Conservation (phyloP, 768 basidiomycete genomes). For the Mycena metata region DNA sequence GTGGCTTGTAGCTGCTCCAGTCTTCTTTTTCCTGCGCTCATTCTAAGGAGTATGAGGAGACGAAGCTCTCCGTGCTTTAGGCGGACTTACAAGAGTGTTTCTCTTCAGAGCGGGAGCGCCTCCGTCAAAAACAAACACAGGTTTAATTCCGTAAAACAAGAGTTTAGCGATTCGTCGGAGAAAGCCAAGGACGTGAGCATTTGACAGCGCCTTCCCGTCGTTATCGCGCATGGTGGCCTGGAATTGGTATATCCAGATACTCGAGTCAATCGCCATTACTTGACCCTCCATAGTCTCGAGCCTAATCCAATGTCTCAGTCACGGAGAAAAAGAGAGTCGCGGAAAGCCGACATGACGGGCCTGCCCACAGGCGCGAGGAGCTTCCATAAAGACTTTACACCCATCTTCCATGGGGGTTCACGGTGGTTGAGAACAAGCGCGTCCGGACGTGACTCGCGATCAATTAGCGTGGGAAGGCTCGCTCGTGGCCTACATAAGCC, state of each 20-base stretch:
- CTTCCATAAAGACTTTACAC: slow-evolving; percentile 97
- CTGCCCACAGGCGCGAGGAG: slow-evolving; percentile 93
- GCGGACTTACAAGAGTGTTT: slow-evolving; percentile 79
- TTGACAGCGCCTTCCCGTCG: slow-evolving; percentile 89
- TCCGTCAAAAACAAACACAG: slow-evolving; percentile 99
- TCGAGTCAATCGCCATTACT: slow-evolving; percentile 96
- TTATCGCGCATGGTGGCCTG: slow-evolving; percentile 99
- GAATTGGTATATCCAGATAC: slow-evolving; percentile 99
- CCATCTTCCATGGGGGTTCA: slow-evolving; percentile 66
- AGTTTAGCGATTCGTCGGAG: slow-evolving; percentile 93
- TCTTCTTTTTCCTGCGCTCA: slow-evolving; percentile 92
- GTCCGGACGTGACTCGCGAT: slow-evolving; percentile 25
- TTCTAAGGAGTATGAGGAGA: slow-evolving; percentile 59
- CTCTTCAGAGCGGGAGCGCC: slow-evolving; percentile 93
- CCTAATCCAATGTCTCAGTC: slow-evolving; percentile 56
- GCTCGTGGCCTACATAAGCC: neutral
- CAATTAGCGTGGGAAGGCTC: neutral
- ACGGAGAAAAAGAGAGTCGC: neutral
- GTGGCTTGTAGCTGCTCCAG: slow-evolving; percentile 89
- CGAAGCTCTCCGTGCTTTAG: neutral
- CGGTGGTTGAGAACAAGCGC: slow-evolving; percentile 3
- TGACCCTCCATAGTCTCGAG: slow-evolving; percentile 97
- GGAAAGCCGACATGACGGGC: slow-evolving; percentile 82
- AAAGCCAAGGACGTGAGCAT: slow-evolving; percentile 95
- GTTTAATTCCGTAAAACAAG: slow-evolving; percentile 96